Percentiles rank a stretch among this genome's conserved stretches.
phyloP scores from a whole-genome alignment of 2,329 filamentous ascomycete genomes.

The Ceratocystis albifundus region DNA sequence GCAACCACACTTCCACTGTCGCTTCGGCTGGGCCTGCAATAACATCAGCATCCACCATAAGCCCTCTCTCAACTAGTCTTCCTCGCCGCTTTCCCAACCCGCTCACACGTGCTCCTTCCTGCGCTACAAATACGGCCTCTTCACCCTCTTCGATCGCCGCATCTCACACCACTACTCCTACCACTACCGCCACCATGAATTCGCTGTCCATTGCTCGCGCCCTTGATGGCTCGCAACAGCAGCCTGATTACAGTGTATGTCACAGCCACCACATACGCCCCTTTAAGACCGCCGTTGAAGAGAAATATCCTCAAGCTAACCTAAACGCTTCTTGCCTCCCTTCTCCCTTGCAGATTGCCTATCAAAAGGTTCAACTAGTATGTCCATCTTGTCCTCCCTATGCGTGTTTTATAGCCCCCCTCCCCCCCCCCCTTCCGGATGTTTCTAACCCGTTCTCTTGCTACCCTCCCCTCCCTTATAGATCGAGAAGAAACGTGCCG shows the following conservation, averaged over 20 bases:
- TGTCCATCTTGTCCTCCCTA: slow-evolving; percentile 26
- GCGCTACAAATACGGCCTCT: neutral
- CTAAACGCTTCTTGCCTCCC: neutral
- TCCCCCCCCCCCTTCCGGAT: neutral
- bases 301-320: neutral
- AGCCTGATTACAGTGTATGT: slow-evolving; percentile 17
- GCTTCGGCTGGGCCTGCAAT: neutral
- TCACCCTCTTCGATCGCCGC: neutral
- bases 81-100: slow-evolving; percentile 21
- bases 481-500: slow-evolving; percentile 88
- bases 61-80: slow-evolving; percentile 2
- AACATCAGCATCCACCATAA: neutral
- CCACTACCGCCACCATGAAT: slow-evolving; percentile 9
- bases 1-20: slow-evolving; percentile 5
- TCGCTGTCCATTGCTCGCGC: slow-evolving; percentile 13
- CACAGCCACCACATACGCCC: neutral
- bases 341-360: slow-evolving; percentile 16
- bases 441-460: neutral
- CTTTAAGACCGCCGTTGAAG: neutral
- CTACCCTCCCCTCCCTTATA: slow-evolving; percentile 33
- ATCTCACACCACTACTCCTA: neutral
- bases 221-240: slow-evolving; percentile 6
- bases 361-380: slow-evolving; percentile 26
- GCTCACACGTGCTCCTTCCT: neutral
- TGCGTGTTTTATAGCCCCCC: slow-evolving; percentile 25